Base-by-base conservation (phyloP, 805 yeast species). In the Sporopachydermia lactativora region DNA sequence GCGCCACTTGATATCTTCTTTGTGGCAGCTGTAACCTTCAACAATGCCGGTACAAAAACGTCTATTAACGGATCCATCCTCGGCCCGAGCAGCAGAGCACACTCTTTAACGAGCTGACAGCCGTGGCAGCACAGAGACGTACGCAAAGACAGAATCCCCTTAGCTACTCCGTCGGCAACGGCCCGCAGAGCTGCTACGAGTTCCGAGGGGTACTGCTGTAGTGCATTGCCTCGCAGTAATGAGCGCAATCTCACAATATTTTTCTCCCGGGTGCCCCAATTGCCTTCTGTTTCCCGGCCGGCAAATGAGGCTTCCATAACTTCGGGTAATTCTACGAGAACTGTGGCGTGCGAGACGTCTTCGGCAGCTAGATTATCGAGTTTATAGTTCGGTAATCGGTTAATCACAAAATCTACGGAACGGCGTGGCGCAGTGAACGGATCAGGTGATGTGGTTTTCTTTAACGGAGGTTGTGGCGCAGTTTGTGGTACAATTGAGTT, bases 231-330 rank as follows among this genome's bases (percentile, higher is more conserved):
- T 37, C 85, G 58, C 3, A 83, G 46, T 3, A 80, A 58, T 2
- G 70, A 63, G 42, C 96, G 66, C 24, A 85, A 51, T 39, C 65
- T 67, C 1, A 70, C 50, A 2, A 85, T 69, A 39, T 63, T 62
- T 40, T 70, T 67, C 49, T 88, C 95, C 52, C 98, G 68, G 0
- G 51, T 49, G 16, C 64, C 59, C 98, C 98, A 92, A 54, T 92
- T 92, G 43, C 69, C 68, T 52, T 92, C 98, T 0, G 94, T 81
- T 55, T 92, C 98, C 51, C 79, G 66, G 3, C 79, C 81, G 5
- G 66, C 70, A 50, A 89, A 86, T 17, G 54, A 47, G 0, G 55
- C 44, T 5, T 44, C 24, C 57, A 62, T 49, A 6, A 44, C 42
- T 19, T 58, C 61, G 15, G 61, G 41, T 13, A 55, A 52, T 3